These are phyloP conservation scores for Moesziomyces aphidis DNA, from an alignment of 1,284 basidiomycete species.

Conservation along the genomic window DNA sequence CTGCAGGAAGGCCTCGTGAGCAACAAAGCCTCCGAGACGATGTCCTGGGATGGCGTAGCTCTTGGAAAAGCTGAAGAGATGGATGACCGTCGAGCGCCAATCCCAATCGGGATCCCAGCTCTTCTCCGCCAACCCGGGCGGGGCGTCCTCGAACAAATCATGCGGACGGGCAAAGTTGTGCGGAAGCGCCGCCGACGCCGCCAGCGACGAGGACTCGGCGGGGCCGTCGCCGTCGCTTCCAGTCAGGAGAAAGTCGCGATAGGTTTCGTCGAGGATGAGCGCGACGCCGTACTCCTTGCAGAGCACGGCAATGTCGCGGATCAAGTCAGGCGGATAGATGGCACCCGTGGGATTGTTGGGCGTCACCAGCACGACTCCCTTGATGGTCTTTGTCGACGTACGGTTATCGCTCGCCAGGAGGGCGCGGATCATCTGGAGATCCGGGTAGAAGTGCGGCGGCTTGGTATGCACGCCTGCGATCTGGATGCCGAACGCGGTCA, in stretches of 20 bases:
- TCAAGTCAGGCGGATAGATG: conserved; percentile 75
- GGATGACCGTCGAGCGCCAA: conserved; percentile 72
- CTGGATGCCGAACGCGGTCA: conserved; percentile 69
- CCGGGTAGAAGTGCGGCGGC: conserved; percentile 74
- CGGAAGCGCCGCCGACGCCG: conserved; percentile 6
- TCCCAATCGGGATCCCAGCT: conserved; percentile 47
- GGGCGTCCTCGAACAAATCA: conserved; percentile 70
- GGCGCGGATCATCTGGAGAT: conserved; percentile 71
- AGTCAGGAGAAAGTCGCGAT: conserved; percentile 81
- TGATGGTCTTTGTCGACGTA: conserved; percentile 71
- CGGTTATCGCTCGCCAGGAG: conserved; percentile 71
- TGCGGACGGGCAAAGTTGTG: conserved; percentile 71
- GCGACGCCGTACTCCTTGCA: conserved; percentile 75
- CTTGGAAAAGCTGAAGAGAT: conserved; percentile 72
- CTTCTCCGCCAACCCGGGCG: conserved; percentile 9
- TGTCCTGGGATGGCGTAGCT: conserved; percentile 87
- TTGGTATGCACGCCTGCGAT: conserved; percentile 75
- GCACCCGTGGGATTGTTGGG: conserved; percentile 78
- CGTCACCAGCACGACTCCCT: conserved; percentile 74
- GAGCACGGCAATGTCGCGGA: conserved; percentile 77
- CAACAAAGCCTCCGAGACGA: conserved; percentile 81
- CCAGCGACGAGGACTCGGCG: not conserved
- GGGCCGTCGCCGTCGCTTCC: conserved; percentile 25
- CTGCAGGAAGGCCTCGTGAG: conserved; percentile 73
- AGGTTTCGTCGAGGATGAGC: conserved; percentile 76